Percentiles rank a stretch among this genome's conserved stretches.
phyloP scores from a whole-genome alignment of 768 basidiomycete species.

The Dictyophora rubrovolvata region DNA sequence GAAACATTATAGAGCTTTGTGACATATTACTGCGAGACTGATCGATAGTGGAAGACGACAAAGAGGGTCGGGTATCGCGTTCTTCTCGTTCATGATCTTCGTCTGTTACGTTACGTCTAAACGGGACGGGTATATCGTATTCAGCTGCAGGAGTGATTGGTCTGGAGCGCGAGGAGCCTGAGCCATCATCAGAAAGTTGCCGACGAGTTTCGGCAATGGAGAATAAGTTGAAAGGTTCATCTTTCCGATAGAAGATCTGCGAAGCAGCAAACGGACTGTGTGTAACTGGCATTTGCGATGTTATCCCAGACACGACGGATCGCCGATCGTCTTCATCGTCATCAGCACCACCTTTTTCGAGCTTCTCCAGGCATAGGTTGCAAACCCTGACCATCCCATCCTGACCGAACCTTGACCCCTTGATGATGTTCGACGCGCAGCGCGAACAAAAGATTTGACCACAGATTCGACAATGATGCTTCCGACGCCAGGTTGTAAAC shows the following conservation, averaged over 20 bases:
- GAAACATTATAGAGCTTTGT: constrained; percentile 50
- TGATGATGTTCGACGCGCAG: constrained; percentile 95
- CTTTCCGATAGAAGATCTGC: constrained; percentile 67
- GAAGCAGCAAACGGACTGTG: constrained; percentile 86
- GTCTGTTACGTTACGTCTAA: constrained; percentile 62
- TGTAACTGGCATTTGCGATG: constrained; percentile 63
- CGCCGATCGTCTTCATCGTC: constrained; percentile 78
- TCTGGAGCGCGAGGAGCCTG: constrained; percentile 29
- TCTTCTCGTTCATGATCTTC: constrained; percentile 54
- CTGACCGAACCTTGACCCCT: constrained; percentile 84
- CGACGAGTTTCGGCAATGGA: constrained; percentile 71
- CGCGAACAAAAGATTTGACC: constrained; percentile 98
- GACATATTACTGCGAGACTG: constrained; percentile 25
- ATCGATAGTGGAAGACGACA: constrained; percentile 33
- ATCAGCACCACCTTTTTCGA: constrained; percentile 78
- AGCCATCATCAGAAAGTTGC: constrained; percentile 39
- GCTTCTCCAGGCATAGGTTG: constrained; percentile 88
- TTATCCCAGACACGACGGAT: constrained; percentile 63
- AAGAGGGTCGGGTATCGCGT: constrained; percentile 28
- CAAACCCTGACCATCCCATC: constrained; percentile 95
- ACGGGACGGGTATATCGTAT: constrained; percentile 53
- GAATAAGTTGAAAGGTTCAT: constrained; percentile 72
- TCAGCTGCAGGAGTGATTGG: constrained; percentile 39
- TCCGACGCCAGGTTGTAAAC: constrained; percentile 90
- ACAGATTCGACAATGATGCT: constrained; percentile 97